Conservation (phyloP, 345 rosid genomes). For the Chamaenerion angustifolium region DNA sequence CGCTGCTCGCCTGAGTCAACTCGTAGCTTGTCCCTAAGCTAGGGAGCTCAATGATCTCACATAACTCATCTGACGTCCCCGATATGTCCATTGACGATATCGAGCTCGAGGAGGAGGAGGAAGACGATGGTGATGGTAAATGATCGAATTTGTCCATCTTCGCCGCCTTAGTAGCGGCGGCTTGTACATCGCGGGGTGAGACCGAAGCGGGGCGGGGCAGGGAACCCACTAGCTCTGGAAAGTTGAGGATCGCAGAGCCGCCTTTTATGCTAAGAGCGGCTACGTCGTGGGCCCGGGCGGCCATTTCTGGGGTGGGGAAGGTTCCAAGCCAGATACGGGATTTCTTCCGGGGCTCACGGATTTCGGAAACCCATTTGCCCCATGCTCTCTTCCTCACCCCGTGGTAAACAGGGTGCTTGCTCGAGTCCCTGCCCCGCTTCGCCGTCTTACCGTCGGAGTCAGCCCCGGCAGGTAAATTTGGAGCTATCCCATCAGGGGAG, state of each 20-base stretch:
- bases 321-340: conserved; percentile 6
- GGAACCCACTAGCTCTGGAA: neutral
- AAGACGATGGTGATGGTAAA: neutral
- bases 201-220: neutral
- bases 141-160: conserved; percentile 2
- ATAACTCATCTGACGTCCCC: neutral
- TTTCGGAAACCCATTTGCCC: conserved; percentile 8
- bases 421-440: conserved; percentile 4
- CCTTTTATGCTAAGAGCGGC: conserved; percentile 3
- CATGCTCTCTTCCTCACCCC: conserved; percentile 7
- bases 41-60: conserved; percentile 5
- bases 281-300: conserved; percentile 5
- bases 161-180: conserved; percentile 2
- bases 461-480: too few species aligned
- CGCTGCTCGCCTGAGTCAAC: conserved; percentile 10
- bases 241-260: conserved; percentile 1
- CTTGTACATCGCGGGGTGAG: conserved; percentile 2
- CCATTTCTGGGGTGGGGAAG: conserved; percentile 6
- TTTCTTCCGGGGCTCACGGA: conserved; percentile 7
- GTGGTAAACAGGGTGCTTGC: conserved; percentile 9
- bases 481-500: too few species aligned
- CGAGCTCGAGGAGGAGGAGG: neutral
- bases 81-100: neutral
- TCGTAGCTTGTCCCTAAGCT: conserved; percentile 13
- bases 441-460: neutral